Conservation (phyloP, 768 basidiomycete genomes). For the Gyrodon lividus region DNA sequence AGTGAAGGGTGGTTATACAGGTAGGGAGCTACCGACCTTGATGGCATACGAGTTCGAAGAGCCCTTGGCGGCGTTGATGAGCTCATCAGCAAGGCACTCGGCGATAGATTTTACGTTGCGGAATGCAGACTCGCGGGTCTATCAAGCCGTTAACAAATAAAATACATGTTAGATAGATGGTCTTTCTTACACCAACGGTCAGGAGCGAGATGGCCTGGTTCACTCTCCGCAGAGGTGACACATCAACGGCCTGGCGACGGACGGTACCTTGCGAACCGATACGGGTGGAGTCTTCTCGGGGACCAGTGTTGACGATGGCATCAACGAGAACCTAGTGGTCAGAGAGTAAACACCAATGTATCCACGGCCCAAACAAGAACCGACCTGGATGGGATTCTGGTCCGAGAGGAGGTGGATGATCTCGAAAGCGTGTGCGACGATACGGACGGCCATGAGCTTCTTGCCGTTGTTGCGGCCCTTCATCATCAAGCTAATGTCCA, state of each 20-base stretch:
- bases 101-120: slow-evolving; percentile 99
- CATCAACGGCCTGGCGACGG: slow-evolving; percentile 99
- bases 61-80: slow-evolving; percentile 99
- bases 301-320: slow-evolving; percentile 99
- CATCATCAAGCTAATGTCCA: slow-evolving; percentile 89
- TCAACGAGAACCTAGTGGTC: slow-evolving; percentile 80
- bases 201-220: slow-evolving; percentile 96
- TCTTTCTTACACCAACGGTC: slow-evolving; percentile 82
- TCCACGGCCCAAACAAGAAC: slow-evolving; percentile 19
- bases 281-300: slow-evolving; percentile 99
- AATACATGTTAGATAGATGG: not conserved
- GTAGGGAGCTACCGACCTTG: slow-evolving; percentile 58
- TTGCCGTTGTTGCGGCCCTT: slow-evolving; percentile 99
- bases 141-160: slow-evolving; percentile 8
- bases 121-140: slow-evolving; percentile 99
- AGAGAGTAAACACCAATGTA: not conserved
- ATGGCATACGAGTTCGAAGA: slow-evolving; percentile 99
- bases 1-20: not conserved
- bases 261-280: slow-evolving; percentile 99
- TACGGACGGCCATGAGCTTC: slow-evolving; percentile 98
- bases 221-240: slow-evolving; percentile 95
- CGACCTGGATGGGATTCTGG: slow-evolving; percentile 98
- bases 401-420: slow-evolving; percentile 99
- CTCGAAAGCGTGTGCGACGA: slow-evolving; percentile 99
- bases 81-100: slow-evolving; percentile 98